phyloP scores from a whole-genome alignment of 306 rosid species.

The Quercus engelmannii region DNA sequence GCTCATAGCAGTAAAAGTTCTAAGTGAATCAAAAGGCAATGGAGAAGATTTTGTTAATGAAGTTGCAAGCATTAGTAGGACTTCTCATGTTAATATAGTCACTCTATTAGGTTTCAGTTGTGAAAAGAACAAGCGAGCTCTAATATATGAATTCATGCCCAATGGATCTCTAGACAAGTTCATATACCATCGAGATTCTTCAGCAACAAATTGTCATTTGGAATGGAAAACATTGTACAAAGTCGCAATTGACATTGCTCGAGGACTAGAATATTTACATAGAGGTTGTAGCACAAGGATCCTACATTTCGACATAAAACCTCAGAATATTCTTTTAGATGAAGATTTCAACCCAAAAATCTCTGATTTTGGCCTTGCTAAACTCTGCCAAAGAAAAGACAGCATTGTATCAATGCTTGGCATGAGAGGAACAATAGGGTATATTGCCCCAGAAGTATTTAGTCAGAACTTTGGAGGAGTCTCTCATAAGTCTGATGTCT shows the following conservation, averaged over 20 bases:
- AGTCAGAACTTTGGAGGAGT: no score
- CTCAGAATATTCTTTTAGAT: neutral
- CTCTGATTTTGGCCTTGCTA: neutral
- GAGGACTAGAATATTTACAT: conserved; percentile 4
- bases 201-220: neutral
- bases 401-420: neutral
- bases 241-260: neutral
- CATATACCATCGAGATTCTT: neutral
- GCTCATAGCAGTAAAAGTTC: neutral
- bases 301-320: conserved; percentile 8
- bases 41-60: conserved; percentile 3
- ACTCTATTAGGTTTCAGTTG: neutral
- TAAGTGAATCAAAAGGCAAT: neutral
- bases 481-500: no score
- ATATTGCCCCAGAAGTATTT: neutral
- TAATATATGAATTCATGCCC: neutral
- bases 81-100: neutral
- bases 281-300: conserved; percentile 4
- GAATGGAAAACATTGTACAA: neutral
- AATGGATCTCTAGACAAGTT: conserved; percentile 1
- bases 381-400: neutral
- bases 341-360: neutral
- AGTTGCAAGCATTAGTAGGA: neutral
- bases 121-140: neutral
- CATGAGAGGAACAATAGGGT: neutral